phyloP scores from a whole-genome alignment of 2,329 filamentous ascomycete species.

The Moelleriella libera region DNA sequence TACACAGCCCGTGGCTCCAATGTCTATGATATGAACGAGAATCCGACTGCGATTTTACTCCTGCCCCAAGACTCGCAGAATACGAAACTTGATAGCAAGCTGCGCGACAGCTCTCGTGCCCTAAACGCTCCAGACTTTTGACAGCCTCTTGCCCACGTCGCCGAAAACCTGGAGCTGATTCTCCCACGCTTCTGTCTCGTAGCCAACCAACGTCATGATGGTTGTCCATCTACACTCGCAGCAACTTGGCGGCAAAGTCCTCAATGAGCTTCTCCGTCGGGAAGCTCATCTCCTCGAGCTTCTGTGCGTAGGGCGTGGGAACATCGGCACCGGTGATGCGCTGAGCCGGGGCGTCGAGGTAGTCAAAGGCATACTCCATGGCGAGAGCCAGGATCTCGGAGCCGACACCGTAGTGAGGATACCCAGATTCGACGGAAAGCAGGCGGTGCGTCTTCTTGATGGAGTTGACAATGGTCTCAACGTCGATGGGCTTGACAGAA shows the following conservation, averaged over 20 bases:
- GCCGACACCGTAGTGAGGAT: constrained; percentile 85
- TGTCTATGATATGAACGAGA: constrained; percentile 19
- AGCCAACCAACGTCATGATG: background rate
- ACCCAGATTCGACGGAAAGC: constrained; percentile 86
- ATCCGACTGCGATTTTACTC: background rate
- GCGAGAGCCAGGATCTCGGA: constrained; percentile 87
- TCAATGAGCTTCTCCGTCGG: constrained; percentile 80
- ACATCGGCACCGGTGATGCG: constrained; percentile 95
- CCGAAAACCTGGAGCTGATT: too few relatives aligned
- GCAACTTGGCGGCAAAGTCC: constrained; percentile 76
- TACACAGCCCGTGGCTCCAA: constrained; percentile 22
- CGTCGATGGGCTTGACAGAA: constrained; percentile 90
- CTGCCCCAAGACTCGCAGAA: too few relatives aligned
- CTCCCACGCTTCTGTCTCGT: too few relatives aligned
- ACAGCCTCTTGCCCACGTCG: too few relatives aligned
- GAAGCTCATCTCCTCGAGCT: constrained; percentile 92
- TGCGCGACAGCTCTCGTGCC: too few relatives aligned
- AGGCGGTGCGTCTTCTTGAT: constrained; percentile 97
- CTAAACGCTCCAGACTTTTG: too few relatives aligned
- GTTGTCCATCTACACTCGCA: constrained; percentile 47
- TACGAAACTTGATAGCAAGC: too few relatives aligned
- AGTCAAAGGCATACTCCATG: constrained; percentile 98
- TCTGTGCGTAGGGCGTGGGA: constrained; percentile 85
- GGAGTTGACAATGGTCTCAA: constrained; percentile 89
- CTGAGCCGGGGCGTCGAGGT: constrained; percentile 85